These are phyloP conservation scores for Aureobasidium zeae DNA, from an alignment of 2,329 filamentous ascomycete species.

Conservation along the genomic window DNA sequence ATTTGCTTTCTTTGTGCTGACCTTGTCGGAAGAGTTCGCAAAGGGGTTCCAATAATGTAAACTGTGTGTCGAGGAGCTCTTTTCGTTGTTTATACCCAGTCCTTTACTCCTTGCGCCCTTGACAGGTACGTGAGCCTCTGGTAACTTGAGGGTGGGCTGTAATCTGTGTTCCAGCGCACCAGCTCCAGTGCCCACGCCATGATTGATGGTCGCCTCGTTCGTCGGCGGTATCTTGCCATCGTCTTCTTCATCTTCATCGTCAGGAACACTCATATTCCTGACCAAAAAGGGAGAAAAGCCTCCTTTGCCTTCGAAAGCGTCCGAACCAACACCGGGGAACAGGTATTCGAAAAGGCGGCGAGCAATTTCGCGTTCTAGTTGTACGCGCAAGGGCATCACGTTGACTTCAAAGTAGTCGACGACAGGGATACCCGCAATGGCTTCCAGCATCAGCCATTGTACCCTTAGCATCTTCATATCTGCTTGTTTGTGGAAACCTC, in stretches of 20 bases:
- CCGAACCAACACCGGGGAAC: constrained; percentile 69
- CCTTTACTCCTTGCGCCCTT: constrained; percentile 25
- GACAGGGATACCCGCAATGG: constrained; percentile 92
- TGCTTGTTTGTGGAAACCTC: constrained; percentile 46
- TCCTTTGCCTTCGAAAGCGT: constrained; percentile 39
- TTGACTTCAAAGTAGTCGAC: constrained; percentile 96
- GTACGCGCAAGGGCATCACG: constrained; percentile 84
- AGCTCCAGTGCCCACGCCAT: constrained; percentile 50
- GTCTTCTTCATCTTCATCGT: constrained; percentile 40
- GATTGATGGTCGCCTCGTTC: constrained; percentile 21
- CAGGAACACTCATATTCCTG: constrained; percentile 41
- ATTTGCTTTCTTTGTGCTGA: constrained; percentile 17
- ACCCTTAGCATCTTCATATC: constrained; percentile 81
- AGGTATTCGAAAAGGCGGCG: constrained; percentile 95
- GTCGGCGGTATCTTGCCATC: constrained; percentile 3
- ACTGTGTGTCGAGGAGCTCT: constrained; percentile 16
- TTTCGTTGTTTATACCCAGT: constrained; percentile 24
- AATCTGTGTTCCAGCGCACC: constrained; percentile 74
- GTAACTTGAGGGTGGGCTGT: constrained; percentile 63
- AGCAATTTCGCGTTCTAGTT: constrained; percentile 84
- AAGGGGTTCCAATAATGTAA: constrained; percentile 37
- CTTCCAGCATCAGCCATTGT: constrained; percentile 97
- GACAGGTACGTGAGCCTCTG: constrained; percentile 28
- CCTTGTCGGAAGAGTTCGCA: constrained; percentile 31
- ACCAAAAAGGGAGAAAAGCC: constrained; percentile 55